Conservation (phyloP, 257 asterid genomes). For the Nicotiana benthamiana region DNA sequence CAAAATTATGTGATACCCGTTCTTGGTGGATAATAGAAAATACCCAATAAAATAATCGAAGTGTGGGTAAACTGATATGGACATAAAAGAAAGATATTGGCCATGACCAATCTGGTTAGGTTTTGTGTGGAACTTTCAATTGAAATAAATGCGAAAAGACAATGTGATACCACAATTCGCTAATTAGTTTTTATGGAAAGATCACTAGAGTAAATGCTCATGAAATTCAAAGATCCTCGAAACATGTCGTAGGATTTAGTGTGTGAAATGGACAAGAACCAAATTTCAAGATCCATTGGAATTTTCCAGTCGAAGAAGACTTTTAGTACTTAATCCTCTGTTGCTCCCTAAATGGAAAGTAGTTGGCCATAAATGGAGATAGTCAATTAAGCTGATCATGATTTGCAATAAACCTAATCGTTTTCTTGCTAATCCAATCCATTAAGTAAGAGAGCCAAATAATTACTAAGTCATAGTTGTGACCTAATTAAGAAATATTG, state of each 20-base stretch:
- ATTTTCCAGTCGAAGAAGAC: neutral
- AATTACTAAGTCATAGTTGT: neutral
- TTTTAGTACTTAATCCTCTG: neutral
- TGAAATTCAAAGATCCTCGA: neutral
- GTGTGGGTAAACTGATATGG: rapidly evolving
- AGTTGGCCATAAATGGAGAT: slow-evolving; percentile 1
- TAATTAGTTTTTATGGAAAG: neutral
- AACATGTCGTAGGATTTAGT: neutral
- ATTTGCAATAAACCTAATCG: slow-evolving; percentile 17
- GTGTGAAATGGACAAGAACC: neutral
- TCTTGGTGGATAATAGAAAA: neutral
- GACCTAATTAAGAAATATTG: neutral
- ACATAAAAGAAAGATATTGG: neutral
- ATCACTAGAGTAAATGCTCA: neutral
- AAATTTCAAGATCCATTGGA: neutral
- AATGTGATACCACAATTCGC: neutral
- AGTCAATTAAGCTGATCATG: slow-evolving; percentile 11
- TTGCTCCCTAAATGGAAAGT: slow-evolving; percentile 1
- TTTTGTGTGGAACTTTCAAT: neutral
- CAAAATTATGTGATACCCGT: no score
- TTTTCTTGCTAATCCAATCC: slow-evolving; percentile 13
- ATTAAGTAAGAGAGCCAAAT: neutral
- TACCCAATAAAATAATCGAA: neutral
- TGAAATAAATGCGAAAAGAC: neutral
- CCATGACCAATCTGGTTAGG: neutral